phyloP scores from a whole-genome alignment of 192 early-diverging fungal genomes.

The Backusella mclennaniae region DNA sequence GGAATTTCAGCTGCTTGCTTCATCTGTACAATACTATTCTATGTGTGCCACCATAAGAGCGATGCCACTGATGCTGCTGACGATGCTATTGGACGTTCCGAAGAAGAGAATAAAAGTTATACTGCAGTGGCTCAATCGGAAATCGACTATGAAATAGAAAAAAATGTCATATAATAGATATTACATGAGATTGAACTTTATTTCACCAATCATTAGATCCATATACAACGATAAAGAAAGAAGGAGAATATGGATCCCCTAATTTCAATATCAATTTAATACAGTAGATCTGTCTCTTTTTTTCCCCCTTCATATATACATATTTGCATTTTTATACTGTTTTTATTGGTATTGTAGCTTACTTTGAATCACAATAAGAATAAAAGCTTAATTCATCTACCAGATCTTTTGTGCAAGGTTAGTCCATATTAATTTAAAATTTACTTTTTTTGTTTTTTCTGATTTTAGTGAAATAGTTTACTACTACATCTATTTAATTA shows the following conservation, averaged over 20 bases:
- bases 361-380: neutral
- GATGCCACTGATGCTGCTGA: constrained; percentile 40
- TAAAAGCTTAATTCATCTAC: neutral
- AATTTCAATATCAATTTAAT: neutral
- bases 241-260: neutral
- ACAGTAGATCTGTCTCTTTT: neutral
- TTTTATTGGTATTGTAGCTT: neutral
- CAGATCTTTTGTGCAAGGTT: neutral
- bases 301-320: neutral
- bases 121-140: neutral
- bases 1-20: constrained; percentile 41
- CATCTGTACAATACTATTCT: constrained; percentile 45
- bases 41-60: constrained; percentile 50
- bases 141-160: constrained; percentile 18
- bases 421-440: neutral
- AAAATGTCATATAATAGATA: neutral
- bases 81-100: constrained; percentile 30
- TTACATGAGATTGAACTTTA: neutral
- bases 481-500: neutral
- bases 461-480: neutral
- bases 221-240: neutral
- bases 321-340: neutral
- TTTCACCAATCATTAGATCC: neutral
- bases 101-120: neutral
- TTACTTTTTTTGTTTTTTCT: neutral